phyloP scores from a whole-genome alignment of 306 rosid species.

The Geum urbanum region DNA sequence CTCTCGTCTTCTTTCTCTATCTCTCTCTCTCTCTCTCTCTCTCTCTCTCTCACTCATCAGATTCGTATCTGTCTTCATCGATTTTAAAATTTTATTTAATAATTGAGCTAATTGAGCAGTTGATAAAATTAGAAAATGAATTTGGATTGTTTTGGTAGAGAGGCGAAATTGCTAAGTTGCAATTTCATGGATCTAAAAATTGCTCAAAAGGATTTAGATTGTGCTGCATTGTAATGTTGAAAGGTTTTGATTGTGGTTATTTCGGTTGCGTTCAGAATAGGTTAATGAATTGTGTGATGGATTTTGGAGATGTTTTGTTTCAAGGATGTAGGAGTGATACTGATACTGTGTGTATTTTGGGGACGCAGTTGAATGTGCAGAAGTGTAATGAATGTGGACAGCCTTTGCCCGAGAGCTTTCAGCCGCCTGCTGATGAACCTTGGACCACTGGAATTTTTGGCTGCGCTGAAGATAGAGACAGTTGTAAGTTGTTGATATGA shows the following conservation, averaged over 20 bases:
- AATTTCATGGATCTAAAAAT: neutral
- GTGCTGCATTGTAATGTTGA: neutral
- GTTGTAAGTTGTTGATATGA: slow-evolving; percentile 71
- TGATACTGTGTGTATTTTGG: neutral
- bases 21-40: no score
- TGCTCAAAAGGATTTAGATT: neutral
- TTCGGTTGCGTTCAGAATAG: neutral
- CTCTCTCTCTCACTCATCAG: neutral
- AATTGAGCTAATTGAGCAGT: neutral
- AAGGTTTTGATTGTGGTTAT: neutral
- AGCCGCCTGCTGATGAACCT: slow-evolving; percentile 91
- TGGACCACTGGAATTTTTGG: slow-evolving; percentile 96
- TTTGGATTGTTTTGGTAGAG: neutral
- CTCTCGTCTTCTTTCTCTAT: no score
- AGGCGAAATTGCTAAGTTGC: neutral
- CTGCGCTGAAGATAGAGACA: slow-evolving; percentile 78
- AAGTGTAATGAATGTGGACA: slow-evolving; percentile 90
- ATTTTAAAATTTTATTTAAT: neutral
- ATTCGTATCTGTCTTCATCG: neutral
- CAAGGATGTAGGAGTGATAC: neutral
- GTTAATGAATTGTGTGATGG: neutral
- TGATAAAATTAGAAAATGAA: no score
- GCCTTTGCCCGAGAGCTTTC: slow-evolving; percentile 83
- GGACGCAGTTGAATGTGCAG: slow-evolving; percentile 58
- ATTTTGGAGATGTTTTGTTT: neutral